phyloP scores from a whole-genome alignment of 176 grass and related monocot genomes.

The Panicum miliaceum region DNA sequence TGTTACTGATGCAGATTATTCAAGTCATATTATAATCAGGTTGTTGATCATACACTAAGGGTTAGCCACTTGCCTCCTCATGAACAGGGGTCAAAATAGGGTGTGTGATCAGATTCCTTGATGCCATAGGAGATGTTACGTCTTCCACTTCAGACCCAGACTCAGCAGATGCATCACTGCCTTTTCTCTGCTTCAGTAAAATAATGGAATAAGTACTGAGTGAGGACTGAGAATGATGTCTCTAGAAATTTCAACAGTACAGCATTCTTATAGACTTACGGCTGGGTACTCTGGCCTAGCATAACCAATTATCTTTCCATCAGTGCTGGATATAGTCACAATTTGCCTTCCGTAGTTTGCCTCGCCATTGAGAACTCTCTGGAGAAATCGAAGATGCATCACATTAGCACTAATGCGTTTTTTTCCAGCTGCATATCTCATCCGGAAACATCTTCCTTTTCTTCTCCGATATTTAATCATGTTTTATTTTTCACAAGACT shows the following conservation, averaged over 20 bases:
- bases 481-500: background rate
- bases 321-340: conserved; percentile 78
- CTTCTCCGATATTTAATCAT: background rate
- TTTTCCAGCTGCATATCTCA: background rate
- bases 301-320: conserved; percentile 84
- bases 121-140: conserved; percentile 52
- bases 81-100: conserved; percentile 72
- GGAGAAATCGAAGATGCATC: conserved; percentile 33
- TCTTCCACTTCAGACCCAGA: conserved; percentile 95
- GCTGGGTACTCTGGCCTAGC: conserved; percentile 58
- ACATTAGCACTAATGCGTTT: conserved; percentile 30
- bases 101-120: conserved; percentile 53
- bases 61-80: conserved; percentile 77
- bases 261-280: conserved; percentile 58
- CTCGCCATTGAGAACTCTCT: conserved; percentile 91
- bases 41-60: conserved; percentile 10
- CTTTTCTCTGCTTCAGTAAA: conserved; percentile 77
- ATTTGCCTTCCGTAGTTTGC: conserved; percentile 91
- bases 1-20: conserved; percentile 10
- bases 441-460: background rate
- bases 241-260: conserved; percentile 34
- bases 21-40: background rate
- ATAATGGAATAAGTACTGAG: conserved; percentile 37
- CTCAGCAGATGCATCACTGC: conserved; percentile 87
- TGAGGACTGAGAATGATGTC: conserved; percentile 13